Evolutionary conservation across 176 grass and related monocot species (phyloP).

Genomic region (Ensete ventricosum): DNA sequence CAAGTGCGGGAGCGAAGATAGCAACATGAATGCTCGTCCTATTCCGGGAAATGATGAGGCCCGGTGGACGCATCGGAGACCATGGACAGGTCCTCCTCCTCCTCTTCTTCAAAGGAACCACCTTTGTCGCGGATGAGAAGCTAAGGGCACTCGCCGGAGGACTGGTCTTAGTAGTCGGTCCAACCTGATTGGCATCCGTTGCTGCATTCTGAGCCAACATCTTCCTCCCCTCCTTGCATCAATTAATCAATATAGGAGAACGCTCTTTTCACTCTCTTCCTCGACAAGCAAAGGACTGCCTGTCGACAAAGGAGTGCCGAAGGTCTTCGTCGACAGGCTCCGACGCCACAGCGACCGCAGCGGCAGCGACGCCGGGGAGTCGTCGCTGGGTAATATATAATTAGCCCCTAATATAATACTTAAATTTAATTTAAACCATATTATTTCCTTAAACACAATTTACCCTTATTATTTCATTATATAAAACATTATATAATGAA

Average conservation of each 20-base stretch:
- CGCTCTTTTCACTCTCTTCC: no score
- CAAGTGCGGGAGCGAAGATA: neutral
- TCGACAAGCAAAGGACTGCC: no score
- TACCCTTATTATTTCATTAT: no score
- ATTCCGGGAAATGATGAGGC: conserved; percentile 38
- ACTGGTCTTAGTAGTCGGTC: conserved; percentile 81
- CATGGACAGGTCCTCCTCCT: conserved; percentile 82
- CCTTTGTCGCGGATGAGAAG: conserved; percentile 1
- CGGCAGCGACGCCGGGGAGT: no score
- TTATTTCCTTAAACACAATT: no score
- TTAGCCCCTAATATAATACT: no score
- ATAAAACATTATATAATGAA: no score
- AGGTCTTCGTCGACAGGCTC: no score
- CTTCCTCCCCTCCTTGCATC: conserved; percentile 26
- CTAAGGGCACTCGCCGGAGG: conserved; percentile 22
- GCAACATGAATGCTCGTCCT: neutral
- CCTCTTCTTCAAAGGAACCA: conserved; percentile 13
- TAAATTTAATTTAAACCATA: no score
- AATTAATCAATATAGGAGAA: conserved; percentile 7
- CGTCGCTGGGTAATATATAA: no score
- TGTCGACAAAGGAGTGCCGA: no score
- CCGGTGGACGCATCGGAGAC: conserved; percentile 95
- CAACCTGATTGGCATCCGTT: conserved; percentile 96
- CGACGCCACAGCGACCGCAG: no score
- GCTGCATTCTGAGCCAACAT: conserved; percentile 69